Conservation (phyloP, 768 basidiomycete species). For the Pisolithus orientalis region DNA sequence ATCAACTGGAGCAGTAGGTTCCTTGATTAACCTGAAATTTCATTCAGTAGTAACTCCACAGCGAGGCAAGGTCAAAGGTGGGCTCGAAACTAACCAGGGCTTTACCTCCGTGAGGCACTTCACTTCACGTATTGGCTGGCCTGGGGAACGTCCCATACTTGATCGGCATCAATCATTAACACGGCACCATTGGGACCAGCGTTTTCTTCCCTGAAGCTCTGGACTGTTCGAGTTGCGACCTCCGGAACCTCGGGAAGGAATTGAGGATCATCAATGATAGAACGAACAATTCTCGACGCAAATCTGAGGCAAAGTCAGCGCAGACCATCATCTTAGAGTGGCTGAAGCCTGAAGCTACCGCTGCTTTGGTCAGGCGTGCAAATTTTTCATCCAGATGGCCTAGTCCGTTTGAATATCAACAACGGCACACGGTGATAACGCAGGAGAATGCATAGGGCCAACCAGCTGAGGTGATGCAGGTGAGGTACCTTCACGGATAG, state of each 20-base stretch:
- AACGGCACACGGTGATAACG: background rate
- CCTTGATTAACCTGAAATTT: constrained; percentile 84
- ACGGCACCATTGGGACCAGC: constrained; percentile 92
- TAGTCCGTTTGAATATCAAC: constrained; percentile 18
- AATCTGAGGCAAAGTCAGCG: constrained; percentile 70
- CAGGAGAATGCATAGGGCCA: constrained; percentile 59
- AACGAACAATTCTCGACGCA: constrained; percentile 85
- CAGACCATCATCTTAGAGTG: constrained; percentile 99
- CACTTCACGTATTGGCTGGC: constrained; percentile 81
- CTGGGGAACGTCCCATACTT: constrained; percentile 91
- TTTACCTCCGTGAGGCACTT: constrained; percentile 67
- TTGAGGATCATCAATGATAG: constrained; percentile 90
- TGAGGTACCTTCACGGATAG: constrained; percentile 60
- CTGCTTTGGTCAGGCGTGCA: constrained; percentile 76
- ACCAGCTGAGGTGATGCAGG: constrained; percentile 89
- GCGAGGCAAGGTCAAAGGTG: background rate
- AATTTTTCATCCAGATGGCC: constrained; percentile 94
- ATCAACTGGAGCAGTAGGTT: constrained; percentile 94
- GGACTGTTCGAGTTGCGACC: constrained; percentile 56
- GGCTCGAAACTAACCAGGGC: constrained; percentile 60
- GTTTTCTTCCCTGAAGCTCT: constrained; percentile 76
- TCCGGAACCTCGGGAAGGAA: constrained; percentile 55
- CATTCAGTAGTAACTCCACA: background rate
- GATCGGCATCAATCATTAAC: constrained; percentile 96
- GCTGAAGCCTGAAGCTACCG: constrained; percentile 84